Conservation (phyloP, 164 flowering plant species). For the Paratinospora sagittata region DNA sequence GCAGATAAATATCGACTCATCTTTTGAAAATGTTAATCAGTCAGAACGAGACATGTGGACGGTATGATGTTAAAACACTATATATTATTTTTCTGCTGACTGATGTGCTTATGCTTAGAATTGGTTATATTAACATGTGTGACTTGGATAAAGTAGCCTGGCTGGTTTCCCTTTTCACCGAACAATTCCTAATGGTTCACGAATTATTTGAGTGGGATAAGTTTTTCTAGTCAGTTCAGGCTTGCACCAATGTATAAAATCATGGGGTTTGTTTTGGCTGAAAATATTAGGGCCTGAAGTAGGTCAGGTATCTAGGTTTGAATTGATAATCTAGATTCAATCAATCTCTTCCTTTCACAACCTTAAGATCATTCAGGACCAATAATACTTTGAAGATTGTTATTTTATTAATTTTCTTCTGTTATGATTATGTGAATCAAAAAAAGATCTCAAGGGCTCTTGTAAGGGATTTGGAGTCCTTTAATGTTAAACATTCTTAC, state of each 20-base stretch:
- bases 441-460: neutral
- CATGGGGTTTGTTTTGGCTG: too few species aligned
- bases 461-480: neutral
- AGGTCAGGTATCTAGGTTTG: too few species aligned
- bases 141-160: too few species aligned
- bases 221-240: too few species aligned
- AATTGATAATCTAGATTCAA: too few species aligned
- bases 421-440: neutral
- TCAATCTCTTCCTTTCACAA: neutral
- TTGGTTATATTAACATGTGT: too few species aligned
- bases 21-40: conserved; percentile 30
- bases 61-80: conserved; percentile 44
- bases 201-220: too few species aligned
- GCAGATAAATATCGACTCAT: conserved; percentile 37
- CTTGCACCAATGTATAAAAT: too few species aligned
- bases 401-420: neutral
- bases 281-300: too few species aligned
- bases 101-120: too few species aligned
- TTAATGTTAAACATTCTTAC: neutral
- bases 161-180: too few species aligned
- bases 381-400: neutral
- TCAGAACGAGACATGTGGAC: conserved; percentile 47
- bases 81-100: neutral
- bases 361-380: neutral
- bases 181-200: too few species aligned